Base-by-base conservation (phyloP, 352 stramenopile species). In the Phytopythium oedochilum region DNA sequence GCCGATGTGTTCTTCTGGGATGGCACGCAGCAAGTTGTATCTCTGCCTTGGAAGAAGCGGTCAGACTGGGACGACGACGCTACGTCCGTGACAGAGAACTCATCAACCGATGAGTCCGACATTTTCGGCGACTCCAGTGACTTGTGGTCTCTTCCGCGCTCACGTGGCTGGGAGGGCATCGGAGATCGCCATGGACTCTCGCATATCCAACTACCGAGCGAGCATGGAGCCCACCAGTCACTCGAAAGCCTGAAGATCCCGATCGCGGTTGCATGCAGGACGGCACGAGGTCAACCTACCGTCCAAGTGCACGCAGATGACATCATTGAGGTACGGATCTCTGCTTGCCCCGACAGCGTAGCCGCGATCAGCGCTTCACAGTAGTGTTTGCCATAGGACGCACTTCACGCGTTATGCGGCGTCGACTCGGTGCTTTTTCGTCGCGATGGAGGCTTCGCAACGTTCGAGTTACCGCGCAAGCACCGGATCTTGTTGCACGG, bases 381-480 rank as follows among this genome's bases (percentile, higher is more conserved):
- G 2, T 48, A 1, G 28, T 39, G 22, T 34, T 39, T 36, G 17
- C 35, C 3, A 22, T 40, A 91, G 81, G 76, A 83, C 64, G 68
- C 66, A 2, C 44, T 88, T n/a, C 71, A 70, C 59, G 75, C 68
- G 42, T 57, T 92, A 5, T 78, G 66, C 62, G 81, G 78, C n/a
- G 66, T 92, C 32, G 73, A 86, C 2, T 92, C 81, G 8, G 70
- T 73, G 31, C 43, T 88, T 29, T 85, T 84, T 42, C 68, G 73
- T 28, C 61, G 68, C 32, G 64, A 83, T 53, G 32, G 76, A 5
- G 29, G 50, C 10, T 65, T 67, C 7, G 77, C 68, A 32, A 64
- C 54, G 20, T 80, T 92, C 36, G 52, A 66, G 29, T 53, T 88
- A n/a, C 71, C 81, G 29, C 53, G 63, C 36, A 75, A 60, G 48